phyloP scores from a whole-genome alignment of 495 filamentous ascomycete species.

The Ascobolus immersus region DNA sequence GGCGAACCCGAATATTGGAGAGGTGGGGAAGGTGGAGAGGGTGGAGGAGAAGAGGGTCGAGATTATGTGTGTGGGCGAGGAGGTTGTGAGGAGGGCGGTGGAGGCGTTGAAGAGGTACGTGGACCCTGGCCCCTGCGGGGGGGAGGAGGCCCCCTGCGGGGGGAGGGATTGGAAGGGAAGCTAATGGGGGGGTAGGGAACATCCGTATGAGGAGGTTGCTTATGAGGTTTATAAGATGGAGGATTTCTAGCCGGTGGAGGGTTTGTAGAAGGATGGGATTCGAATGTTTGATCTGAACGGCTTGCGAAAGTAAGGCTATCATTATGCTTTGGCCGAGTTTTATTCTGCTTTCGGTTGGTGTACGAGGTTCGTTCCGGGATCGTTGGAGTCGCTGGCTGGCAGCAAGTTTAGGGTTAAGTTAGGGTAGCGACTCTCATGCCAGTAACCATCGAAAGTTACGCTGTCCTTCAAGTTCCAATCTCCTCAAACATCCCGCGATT shows the following conservation, averaged over 20 bases:
- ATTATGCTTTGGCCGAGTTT: too few species aligned
- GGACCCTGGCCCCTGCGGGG: background rate
- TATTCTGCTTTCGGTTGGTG: too few species aligned
- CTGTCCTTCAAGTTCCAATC: too few species aligned
- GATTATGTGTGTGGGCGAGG: conserved; percentile 24
- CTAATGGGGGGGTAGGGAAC: conserved; percentile 22
- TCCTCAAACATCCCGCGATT: too few species aligned
- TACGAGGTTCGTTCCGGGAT: too few species aligned
- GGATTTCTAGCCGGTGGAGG: conserved; percentile 32
- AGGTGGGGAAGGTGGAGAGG: conserved; percentile 24
- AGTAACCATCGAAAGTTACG: too few species aligned
- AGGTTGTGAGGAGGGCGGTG: conserved; percentile 23
- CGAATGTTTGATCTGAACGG: too few species aligned
- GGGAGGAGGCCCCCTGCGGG: background rate
- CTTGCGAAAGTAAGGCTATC: too few species aligned
- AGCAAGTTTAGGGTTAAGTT: too few species aligned
- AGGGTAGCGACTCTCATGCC: too few species aligned
- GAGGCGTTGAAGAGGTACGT: conserved; percentile 36
- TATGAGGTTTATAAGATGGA: conserved; percentile 55
- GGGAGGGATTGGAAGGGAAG: background rate
- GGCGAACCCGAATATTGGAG: conserved; percentile 35
- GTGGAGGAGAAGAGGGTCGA: conserved; percentile 28
- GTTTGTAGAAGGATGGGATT: too few species aligned
- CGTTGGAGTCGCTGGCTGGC: too few species aligned
- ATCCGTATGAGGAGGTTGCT: conserved; percentile 55